Conservation (phyloP, 1,284 basidiomycete species). For the Fomitopsis schrenkii region DNA sequence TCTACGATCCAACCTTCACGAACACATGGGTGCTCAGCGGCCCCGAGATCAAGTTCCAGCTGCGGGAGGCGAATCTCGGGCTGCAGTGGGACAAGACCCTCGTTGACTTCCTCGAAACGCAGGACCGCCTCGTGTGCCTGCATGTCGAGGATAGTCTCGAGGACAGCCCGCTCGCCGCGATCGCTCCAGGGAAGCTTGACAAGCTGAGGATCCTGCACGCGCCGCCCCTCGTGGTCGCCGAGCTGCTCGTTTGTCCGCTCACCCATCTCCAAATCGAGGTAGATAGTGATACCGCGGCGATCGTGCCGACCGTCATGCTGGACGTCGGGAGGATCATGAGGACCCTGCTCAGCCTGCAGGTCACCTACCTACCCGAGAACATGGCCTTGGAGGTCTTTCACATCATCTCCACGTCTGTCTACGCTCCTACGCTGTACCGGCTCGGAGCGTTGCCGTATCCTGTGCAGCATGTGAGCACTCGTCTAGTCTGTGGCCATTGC, state of each 20-base stretch:
- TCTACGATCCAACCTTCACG: slow-evolving; percentile 19
- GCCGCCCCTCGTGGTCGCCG: slow-evolving; percentile 23
- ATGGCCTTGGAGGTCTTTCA: slow-evolving; percentile 18
- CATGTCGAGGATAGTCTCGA: slow-evolving; percentile 14
- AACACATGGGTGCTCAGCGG: slow-evolving; percentile 27
- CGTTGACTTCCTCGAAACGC: slow-evolving; percentile 27
- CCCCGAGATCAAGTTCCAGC: slow-evolving; percentile 21
- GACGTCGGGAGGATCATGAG: slow-evolving; percentile 15
- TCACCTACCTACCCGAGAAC: slow-evolving; percentile 22
- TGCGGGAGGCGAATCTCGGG: slow-evolving; percentile 21
- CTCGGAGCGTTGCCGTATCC: slow-evolving; percentile 27
- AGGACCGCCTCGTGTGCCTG: slow-evolving; percentile 21
- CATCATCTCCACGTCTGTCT: slow-evolving; percentile 17
- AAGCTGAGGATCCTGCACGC: slow-evolving; percentile 23
- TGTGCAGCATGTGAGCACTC: slow-evolving; percentile 22
- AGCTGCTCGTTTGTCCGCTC: slow-evolving; percentile 24
- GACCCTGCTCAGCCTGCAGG: slow-evolving; percentile 23
- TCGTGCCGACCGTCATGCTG: slow-evolving; percentile 20
- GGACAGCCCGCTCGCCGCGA: slow-evolving; percentile 13
- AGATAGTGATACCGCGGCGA: slow-evolving; percentile 19
- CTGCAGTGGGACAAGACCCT: slow-evolving; percentile 26
- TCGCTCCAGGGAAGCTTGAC: slow-evolving; percentile 17
- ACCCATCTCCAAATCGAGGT: slow-evolving; percentile 25
- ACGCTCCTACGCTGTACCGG: slow-evolving; percentile 21
- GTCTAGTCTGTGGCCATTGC: not conserved